Conservation (phyloP, 2,329 filamentous ascomycete genomes). For the Claviceps sp. region DNA sequence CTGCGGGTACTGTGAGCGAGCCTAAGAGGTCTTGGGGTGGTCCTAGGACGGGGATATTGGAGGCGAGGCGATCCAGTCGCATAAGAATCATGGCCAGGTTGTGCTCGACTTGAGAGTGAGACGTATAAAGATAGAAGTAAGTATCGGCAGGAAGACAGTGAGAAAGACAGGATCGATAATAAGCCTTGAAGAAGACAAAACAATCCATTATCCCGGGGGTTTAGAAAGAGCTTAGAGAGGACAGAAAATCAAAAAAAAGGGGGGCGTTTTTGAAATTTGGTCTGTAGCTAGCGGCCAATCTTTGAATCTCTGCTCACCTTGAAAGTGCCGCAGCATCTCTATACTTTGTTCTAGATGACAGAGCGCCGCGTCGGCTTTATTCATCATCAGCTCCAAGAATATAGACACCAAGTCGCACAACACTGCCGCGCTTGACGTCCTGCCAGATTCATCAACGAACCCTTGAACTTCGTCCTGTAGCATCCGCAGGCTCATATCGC, state of each 20-base stretch:
- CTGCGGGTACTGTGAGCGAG: not conserved
- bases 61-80: not conserved
- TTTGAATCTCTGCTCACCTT: not conserved
- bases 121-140: too few relatives aligned
- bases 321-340: not conserved
- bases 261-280: not conserved
- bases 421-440: slow-evolving; percentile 4
- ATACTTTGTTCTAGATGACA: slow-evolving; percentile 5
- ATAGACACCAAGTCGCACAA: slow-evolving; percentile 7
- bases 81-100: not conserved
- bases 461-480: too few relatives aligned
- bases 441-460: not conserved
- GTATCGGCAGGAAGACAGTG: too few relatives aligned
- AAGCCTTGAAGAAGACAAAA: not conserved
- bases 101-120: not conserved
- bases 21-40: not conserved
- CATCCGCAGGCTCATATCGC: not conserved
- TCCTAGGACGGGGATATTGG: not conserved
- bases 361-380: slow-evolving; percentile 2
- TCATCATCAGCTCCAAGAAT: slow-evolving; percentile 9
- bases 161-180: too few relatives aligned
- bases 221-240: not conserved
- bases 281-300: not conserved
- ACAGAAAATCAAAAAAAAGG: not conserved
- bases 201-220: too few relatives aligned